These are phyloP conservation scores for Globisporangium polare DNA, from an alignment of 352 stramenopile species.

Conservation along the genomic window DNA sequence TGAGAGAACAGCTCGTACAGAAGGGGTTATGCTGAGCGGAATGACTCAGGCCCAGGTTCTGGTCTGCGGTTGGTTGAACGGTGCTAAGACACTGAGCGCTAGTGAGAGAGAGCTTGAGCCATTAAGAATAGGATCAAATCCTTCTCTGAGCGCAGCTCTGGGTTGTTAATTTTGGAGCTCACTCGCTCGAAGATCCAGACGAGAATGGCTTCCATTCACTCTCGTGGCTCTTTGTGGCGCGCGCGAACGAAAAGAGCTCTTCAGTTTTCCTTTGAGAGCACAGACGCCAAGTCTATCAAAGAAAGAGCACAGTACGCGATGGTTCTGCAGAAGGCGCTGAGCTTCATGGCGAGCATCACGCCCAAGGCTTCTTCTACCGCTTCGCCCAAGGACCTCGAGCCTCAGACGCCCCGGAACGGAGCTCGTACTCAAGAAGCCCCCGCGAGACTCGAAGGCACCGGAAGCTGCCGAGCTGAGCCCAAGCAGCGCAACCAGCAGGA, in stretches of 20 bases:
- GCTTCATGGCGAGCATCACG: slow-evolving; percentile 25
- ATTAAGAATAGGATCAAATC: no score
- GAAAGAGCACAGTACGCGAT: slow-evolving; percentile 14
- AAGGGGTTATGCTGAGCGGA: no score
- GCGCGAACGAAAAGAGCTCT: neutral
- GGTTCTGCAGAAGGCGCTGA: slow-evolving; percentile 37
- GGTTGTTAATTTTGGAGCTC: no score
- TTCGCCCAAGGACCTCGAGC: neutral
- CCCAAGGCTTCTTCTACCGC: neutral
- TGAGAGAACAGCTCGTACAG: no score
- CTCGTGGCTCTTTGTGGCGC: neutral
- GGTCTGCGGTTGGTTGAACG: no score
- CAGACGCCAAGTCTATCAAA: neutral
- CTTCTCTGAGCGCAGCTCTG: no score
- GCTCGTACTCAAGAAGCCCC: neutral
- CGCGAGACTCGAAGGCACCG: neutral
- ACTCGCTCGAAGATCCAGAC: neutral
- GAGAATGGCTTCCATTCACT: neutral
- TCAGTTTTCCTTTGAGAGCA: slow-evolving; percentile 6
- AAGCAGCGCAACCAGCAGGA: slow-evolving; percentile 15
- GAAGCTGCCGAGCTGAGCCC: neutral
- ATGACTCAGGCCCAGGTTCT: no score
- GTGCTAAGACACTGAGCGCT: no score
- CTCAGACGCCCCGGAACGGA: neutral
- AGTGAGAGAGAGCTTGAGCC: no score